A percentile compares a stretch with the other conserved stretches of the same genome.
phyloP scores from a whole-genome alignment of 164 flowering plant species.

The Piper betle region DNA sequence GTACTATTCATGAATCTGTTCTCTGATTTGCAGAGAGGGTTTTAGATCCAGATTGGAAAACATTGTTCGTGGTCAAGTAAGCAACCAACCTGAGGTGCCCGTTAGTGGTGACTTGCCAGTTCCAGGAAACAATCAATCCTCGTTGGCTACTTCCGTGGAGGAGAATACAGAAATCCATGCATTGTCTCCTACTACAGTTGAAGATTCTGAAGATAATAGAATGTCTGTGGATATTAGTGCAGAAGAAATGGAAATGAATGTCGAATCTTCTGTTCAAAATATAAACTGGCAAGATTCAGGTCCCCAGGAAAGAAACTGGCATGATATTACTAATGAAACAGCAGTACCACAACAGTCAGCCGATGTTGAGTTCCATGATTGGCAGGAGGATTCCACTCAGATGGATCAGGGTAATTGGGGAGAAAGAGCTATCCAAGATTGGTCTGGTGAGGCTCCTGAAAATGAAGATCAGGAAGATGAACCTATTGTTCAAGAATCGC shows the following conservation, averaged over 20 bases:
- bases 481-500: conserved; percentile 21
- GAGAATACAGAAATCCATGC: conserved; percentile 26
- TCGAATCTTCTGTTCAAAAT: conserved; percentile 20
- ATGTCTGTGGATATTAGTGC: conserved; percentile 17
- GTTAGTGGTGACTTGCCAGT: conserved; percentile 25
- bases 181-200: conserved; percentile 23
- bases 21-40: conserved; percentile 47
- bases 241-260: conserved; percentile 17
- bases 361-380: conserved; percentile 28
- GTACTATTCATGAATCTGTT: too few relatives aligned
- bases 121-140: conserved; percentile 31
- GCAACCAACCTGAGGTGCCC: conserved; percentile 41
- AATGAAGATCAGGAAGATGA: conserved; percentile 26
- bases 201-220: conserved; percentile 22
- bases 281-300: conserved; percentile 31
- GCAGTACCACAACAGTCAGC: conserved; percentile 38
- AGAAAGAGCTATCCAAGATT: conserved; percentile 29
- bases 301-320: conserved; percentile 32
- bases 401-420: conserved; percentile 43
- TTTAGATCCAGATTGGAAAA: conserved; percentile 71
- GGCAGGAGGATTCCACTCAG: conserved; percentile 32
- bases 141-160: conserved; percentile 23
- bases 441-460: conserved; percentile 36
- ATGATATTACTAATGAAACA: conserved; percentile 35
- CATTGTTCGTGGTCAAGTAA: conserved; percentile 82